phyloP scores from a whole-genome alignment of 352 stramenopile species.

The Phytophthora kernoviae region DNA sequence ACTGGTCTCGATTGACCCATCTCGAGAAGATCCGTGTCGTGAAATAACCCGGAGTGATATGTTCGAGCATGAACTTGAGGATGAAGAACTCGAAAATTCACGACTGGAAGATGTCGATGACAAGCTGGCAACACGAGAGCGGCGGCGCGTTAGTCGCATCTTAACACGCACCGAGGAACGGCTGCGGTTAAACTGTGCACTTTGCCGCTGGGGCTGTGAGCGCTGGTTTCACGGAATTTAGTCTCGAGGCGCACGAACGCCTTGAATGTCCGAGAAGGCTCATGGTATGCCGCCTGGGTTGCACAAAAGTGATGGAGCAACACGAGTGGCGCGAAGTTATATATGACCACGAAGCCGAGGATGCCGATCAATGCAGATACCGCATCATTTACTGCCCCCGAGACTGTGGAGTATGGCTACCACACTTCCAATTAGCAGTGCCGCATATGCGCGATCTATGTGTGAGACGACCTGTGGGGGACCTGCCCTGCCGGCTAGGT shows the following conservation, averaged over 20 bases:
- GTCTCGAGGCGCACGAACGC: constrained; percentile 54
- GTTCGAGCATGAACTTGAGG: constrained; percentile 46
- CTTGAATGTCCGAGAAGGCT: constrained; percentile 62
- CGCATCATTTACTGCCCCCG: constrained; percentile 64
- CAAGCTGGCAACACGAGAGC: constrained; percentile 44
- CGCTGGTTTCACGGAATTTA: constrained; percentile 54
- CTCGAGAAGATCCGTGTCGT: constrained; percentile 25
- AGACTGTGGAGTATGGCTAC: constrained; percentile 73
- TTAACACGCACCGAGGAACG: constrained; percentile 49
- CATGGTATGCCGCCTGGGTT: constrained; percentile 75
- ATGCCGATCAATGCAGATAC: constrained; percentile 42
- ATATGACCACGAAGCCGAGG: constrained; percentile 57
- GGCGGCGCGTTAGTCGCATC: constrained; percentile 61
- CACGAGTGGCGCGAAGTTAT: constrained; percentile 54
- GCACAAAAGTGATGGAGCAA: constrained; percentile 50
- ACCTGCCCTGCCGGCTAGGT: constrained; percentile 60
- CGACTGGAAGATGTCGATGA: constrained; percentile 52
- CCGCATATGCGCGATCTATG: constrained; percentile 66
- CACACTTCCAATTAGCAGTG: constrained; percentile 42
- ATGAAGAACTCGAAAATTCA: constrained; percentile 54
- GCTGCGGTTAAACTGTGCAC: constrained; percentile 30
- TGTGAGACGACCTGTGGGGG: constrained; percentile 60
- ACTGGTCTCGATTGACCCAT: constrained; percentile 44
- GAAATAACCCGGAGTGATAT: constrained; percentile 52
- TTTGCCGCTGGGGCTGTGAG: constrained; percentile 70